Percentiles rank a stretch among this genome's conserved stretches.
phyloP scores from a whole-genome alignment of 257 asterid genomes.

The Lycium ferocissimum region DNA sequence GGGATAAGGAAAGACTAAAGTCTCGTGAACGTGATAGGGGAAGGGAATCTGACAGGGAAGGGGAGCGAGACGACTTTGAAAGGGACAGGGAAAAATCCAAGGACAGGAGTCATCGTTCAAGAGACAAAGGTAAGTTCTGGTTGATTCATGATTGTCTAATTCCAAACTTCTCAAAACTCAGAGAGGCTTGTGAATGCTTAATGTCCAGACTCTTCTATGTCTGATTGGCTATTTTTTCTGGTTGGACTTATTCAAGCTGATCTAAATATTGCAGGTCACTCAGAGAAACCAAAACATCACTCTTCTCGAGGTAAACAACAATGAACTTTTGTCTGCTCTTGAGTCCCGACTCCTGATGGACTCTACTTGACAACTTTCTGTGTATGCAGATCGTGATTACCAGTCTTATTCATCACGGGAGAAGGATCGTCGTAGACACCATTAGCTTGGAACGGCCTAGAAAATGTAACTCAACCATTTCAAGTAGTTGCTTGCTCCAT shows the following conservation, averaged over 20 bases:
- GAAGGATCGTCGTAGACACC: constrained; percentile 73
- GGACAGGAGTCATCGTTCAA: constrained; percentile 76
- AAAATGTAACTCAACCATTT: constrained; percentile 1
- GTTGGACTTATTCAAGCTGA: too few relatives aligned
- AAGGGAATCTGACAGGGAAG: constrained; percentile 72
- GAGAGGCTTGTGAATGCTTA: background rate
- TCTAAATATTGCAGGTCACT: constrained; percentile 51
- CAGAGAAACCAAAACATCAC: constrained; percentile 72
- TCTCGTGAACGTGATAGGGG: constrained; percentile 71
- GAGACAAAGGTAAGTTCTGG: constrained; percentile 63
- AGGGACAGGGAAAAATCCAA: constrained; percentile 70
- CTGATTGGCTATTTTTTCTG: constrained; percentile 24
- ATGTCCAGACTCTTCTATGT: background rate
- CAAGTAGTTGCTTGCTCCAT: background rate
- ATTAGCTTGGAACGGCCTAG: constrained; percentile 45
- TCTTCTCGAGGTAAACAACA: constrained; percentile 70
- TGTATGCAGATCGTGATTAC: constrained; percentile 69
- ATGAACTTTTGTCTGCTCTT: background rate
- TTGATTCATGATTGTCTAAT: constrained; percentile 55
- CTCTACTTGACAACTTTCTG: background rate
- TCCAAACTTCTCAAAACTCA: background rate
- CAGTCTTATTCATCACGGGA: constrained; percentile 73
- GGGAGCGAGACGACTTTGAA: constrained; percentile 68
- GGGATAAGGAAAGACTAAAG: constrained; percentile 64
- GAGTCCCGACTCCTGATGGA: background rate